Evolutionary conservation across 495 filamentous ascomycete genomes (phyloP).

Genomic region (Filosporella fistucella): DNA sequence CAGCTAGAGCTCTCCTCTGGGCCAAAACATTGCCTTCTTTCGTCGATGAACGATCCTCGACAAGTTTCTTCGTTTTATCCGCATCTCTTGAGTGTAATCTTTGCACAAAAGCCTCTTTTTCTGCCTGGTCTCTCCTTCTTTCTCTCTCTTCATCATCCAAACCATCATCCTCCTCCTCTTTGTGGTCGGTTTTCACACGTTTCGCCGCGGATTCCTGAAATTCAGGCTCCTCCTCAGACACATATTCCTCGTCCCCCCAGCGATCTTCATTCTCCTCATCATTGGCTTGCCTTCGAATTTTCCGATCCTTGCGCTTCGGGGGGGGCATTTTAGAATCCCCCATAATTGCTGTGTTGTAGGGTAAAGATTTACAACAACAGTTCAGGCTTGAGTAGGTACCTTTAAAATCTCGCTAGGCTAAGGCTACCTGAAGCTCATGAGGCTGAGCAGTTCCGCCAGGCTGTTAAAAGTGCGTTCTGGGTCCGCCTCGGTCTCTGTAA

Average conservation of each 20-base stretch:
- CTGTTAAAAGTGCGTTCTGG: no score
- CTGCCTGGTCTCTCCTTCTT: slow-evolving; percentile 58
- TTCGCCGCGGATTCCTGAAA: slow-evolving; percentile 53
- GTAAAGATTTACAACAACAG: no score
- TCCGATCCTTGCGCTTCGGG: no score
- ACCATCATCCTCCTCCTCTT: slow-evolving; percentile 51
- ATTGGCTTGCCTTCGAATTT: slow-evolving; percentile 45
- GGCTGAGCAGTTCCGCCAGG: no score
- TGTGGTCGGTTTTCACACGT: slow-evolving; percentile 42
- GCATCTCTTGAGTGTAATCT: slow-evolving; percentile 66
- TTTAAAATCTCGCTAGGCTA: no score
- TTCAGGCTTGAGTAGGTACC: no score
- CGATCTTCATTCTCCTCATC: slow-evolving; percentile 62
- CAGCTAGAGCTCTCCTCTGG: slow-evolving; percentile 56
- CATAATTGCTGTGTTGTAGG: no score
- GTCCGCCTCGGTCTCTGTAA: no score
- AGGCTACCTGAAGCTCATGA: no score
- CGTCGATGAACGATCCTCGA: slow-evolving; percentile 58
- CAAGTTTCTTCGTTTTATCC: slow-evolving; percentile 63
- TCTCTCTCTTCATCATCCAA: slow-evolving; percentile 50
- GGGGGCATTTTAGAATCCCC: no score
- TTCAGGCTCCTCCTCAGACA: slow-evolving; percentile 46
- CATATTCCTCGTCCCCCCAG: slow-evolving; percentile 74
- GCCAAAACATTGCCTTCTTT: slow-evolving; percentile 54
- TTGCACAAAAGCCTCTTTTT: slow-evolving; percentile 71